A percentile compares a stretch with the other conserved stretches of the same genome.
These are phyloP conservation scores for Massariosphaeria phaeospora DNA, from an alignment of 495 filamentous ascomycete genomes.

Conservation along the genomic window DNA sequence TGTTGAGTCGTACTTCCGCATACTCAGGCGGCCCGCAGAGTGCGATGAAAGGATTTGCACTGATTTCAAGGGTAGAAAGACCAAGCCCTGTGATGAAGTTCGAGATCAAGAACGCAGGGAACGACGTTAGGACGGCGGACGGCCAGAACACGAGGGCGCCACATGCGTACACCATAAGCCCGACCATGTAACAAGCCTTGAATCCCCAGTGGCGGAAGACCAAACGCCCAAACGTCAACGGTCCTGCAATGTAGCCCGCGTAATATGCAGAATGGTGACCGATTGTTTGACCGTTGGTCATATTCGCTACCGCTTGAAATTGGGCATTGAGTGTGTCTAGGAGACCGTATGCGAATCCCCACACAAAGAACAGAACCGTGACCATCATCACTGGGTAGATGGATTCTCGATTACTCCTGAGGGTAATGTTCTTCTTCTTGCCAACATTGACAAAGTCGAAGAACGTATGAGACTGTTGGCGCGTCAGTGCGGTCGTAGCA, in stretches of 20 bases:
- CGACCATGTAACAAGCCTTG: slow-evolving; percentile 61
- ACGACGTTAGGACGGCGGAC: slow-evolving; percentile 62
- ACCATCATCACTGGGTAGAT: slow-evolving; percentile 42
- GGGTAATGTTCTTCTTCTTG: slow-evolving; percentile 65
- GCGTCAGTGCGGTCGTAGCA: slow-evolving; percentile 31
- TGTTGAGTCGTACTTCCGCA: slow-evolving; percentile 59
- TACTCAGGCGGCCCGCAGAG: slow-evolving; percentile 65
- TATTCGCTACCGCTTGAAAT: slow-evolving; percentile 39
- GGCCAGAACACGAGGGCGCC: slow-evolving; percentile 71
- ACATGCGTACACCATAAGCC: slow-evolving; percentile 58
- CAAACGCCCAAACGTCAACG: slow-evolving; percentile 54
- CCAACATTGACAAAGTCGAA: slow-evolving; percentile 86
- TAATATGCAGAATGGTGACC: slow-evolving; percentile 63
- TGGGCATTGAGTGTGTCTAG: slow-evolving; percentile 41
- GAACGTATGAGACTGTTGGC: slow-evolving; percentile 44
- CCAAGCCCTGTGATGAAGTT: slow-evolving; percentile 66
- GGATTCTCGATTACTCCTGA: slow-evolving; percentile 39
- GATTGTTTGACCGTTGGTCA: slow-evolving; percentile 44
- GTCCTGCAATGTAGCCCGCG: slow-evolving; percentile 56
- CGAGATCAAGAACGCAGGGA: slow-evolving; percentile 58
- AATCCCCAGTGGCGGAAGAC: slow-evolving; percentile 62
- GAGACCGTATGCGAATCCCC: slow-evolving; percentile 45
- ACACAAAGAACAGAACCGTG: slow-evolving; percentile 45
- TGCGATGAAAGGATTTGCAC: slow-evolving; percentile 63
- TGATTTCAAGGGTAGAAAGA: slow-evolving; percentile 58